Base-by-base conservation (phyloP, 495 filamentous ascomycete genomes). In the Hypoxylon trugodes region DNA sequence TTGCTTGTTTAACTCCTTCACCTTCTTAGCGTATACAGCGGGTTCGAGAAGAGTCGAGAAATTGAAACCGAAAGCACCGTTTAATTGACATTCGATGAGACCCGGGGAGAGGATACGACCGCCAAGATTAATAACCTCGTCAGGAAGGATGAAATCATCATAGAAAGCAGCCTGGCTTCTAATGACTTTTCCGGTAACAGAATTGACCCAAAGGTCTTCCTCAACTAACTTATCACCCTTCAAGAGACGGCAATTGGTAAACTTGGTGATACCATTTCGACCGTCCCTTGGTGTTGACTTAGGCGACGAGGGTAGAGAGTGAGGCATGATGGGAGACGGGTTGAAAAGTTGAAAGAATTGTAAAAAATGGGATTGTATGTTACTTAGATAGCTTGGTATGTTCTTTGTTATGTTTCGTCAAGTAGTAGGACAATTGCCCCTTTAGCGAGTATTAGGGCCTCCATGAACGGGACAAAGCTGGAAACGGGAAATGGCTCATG, bases 1-100 rank as follows among this genome's bases (percentile, higher is more conserved):
- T 24, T 82, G 80, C 40, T 78, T 83, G 69, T 93, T 93, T 33
- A 93, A 80, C 35, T 82, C 76, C 55, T 81, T 79, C 30, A 95
- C 72, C 13, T 84, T 85, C 67, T 89, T 86, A 41, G 82, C 80
- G 70, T 94, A 96, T 41, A 80, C 77, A 10, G 84, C 79, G 37
- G 87, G 81, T n/a, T 87, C 82, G 4, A 89, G 84, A 1, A 90
- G 77, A 1, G 81, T 77, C 0, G 90, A 93, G 73, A 94, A 94
- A 76, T 95, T 90, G 77, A 94, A 92, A 40, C 92, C 91, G 59
- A 89, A 89, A 4, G 88, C 90, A 36, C 92, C 92, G 66, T 96
- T 96, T 40, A 94, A 82, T 69, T 96, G 92, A 42, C 90, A 86
- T 67, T 96, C 92, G 66, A 96, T 91, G 64, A 95, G 82, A 10